phyloP scores from a whole-genome alignment of 202 grass and related monocot genomes.

The Musa balbisiana region DNA sequence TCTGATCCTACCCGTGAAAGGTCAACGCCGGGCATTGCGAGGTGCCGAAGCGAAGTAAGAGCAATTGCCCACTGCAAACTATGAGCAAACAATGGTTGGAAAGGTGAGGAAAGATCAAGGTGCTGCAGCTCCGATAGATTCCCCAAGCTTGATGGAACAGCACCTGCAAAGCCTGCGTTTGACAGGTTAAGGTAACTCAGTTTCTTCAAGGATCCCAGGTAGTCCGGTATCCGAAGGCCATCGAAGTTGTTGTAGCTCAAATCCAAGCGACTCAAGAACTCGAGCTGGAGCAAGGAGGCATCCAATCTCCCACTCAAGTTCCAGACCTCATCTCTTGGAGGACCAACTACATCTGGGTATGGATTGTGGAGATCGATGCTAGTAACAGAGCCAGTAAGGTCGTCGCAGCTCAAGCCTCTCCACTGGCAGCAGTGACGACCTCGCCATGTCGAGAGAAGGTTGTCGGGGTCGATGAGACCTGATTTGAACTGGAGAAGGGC shows the following conservation, averaged over 20 bases:
- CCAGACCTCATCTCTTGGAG: slow-evolving; percentile 4
- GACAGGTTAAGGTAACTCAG: slow-evolving; percentile 32
- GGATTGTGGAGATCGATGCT: slow-evolving; percentile 14
- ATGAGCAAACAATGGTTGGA: not conserved
- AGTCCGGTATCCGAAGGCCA: slow-evolving; percentile 22
- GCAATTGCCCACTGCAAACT: slow-evolving; percentile 16
- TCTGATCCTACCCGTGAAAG: slow-evolving; percentile 7
- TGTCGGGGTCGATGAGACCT: slow-evolving; percentile 22
- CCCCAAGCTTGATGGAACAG: slow-evolving; percentile 22
- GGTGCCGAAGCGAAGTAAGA: slow-evolving; percentile 22
- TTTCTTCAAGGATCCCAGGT: slow-evolving; percentile 23
- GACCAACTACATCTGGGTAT: not conserved
- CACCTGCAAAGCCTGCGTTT: slow-evolving; percentile 19
- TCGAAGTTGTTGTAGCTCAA: slow-evolving; percentile 29
- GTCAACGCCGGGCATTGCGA: slow-evolving; percentile 19
- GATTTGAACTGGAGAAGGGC: slow-evolving; percentile 26
- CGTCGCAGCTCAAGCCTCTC: slow-evolving; percentile 26
- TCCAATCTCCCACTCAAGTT: slow-evolving; percentile 18
- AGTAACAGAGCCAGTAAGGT: slow-evolving; percentile 18
- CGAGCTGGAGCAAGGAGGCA: slow-evolving; percentile 12
- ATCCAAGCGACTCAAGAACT: slow-evolving; percentile 24
- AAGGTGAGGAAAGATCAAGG: slow-evolving; percentile 22
- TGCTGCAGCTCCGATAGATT: slow-evolving; percentile 29
- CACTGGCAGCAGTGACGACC: slow-evolving; percentile 28
- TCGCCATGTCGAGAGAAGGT: slow-evolving; percentile 29